Conservation (phyloP, 257 asterid genomes). For the Fraxinus cuspidata region DNA sequence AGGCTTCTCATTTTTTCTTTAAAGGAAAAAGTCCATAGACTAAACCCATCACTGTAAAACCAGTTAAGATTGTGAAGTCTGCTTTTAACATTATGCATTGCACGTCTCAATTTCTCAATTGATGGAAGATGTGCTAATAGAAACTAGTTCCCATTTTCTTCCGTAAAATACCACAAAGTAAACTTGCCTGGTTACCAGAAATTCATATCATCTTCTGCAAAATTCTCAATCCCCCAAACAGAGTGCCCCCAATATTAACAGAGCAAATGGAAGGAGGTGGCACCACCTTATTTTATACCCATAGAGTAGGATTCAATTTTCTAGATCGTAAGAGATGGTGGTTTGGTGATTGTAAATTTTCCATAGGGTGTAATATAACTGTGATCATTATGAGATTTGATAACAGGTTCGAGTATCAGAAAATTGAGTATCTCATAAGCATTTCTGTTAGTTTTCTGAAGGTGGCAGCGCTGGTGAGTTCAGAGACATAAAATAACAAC, state of each 20-base stretch:
- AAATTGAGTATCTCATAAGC: too few species aligned
- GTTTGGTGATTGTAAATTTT: too few species aligned
- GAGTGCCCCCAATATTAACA: background rate
- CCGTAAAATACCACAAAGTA: background rate
- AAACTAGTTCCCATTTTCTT: background rate
- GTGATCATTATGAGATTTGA: too few species aligned
- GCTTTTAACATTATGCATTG: background rate
- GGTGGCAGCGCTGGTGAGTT: too few species aligned
- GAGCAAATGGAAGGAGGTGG: background rate
- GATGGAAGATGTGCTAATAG: background rate
- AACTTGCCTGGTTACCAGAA: background rate
- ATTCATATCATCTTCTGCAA: background rate
- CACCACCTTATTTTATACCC: background rate
- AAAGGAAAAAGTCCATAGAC: background rate
- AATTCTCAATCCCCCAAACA: background rate
- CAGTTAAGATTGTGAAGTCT: background rate
- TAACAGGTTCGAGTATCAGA: too few species aligned
- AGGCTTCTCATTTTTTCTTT: background rate
- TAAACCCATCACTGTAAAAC: background rate
- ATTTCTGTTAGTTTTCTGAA: too few species aligned
- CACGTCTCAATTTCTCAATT: background rate
- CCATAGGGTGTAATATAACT: too few species aligned
- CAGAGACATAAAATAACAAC: too few species aligned
- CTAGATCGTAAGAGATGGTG: too few species aligned
- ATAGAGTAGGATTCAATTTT: too few species aligned